Percentiles rank a stretch among this genome's conserved stretches.
These are phyloP conservation scores for Coffea humblotiana DNA, from an alignment of 305 asterid species.

Conservation along the genomic window DNA sequence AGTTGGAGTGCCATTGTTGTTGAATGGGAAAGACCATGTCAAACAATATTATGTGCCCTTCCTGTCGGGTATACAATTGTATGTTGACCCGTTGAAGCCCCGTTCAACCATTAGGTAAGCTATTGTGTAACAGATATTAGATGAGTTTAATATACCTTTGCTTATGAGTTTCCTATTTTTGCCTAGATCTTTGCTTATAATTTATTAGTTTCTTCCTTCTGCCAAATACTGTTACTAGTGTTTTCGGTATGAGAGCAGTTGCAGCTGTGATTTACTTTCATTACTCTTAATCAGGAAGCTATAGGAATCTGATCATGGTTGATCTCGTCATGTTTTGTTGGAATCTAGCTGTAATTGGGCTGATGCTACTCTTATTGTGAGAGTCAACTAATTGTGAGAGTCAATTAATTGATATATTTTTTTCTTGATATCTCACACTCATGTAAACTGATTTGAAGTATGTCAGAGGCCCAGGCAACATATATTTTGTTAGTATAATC, in stretches of 20 bases:
- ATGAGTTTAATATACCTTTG: not conserved
- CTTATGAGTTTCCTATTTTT: not conserved
- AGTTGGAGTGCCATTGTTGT: conserved; percentile 40
- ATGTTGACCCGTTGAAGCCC: conserved; percentile 33
- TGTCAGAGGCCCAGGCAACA: not conserved
- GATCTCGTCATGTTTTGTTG: not conserved
- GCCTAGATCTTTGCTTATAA: not conserved
- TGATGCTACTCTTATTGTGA: not conserved
- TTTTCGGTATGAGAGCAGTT: not conserved
- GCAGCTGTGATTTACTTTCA: not conserved
- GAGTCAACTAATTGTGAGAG: not conserved
- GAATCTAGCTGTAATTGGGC: not conserved
- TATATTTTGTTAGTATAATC: not conserved
- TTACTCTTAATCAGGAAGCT: not conserved
- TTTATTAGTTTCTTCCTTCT: not conserved
- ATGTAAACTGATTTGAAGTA: not conserved
- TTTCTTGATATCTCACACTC: not conserved
- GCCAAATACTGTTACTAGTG: not conserved
- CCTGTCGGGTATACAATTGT: conserved; percentile 47
- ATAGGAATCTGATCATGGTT: not conserved
- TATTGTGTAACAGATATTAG: not conserved
- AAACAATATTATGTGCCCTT: conserved; percentile 42
- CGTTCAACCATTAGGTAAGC: conserved; percentile 31
- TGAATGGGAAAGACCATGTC: conserved; percentile 31
- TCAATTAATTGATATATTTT: not conserved